These are phyloP conservation scores for Hypoxylon trugodes DNA, from an alignment of 495 filamentous ascomycete genomes.

Conservation along the genomic window DNA sequence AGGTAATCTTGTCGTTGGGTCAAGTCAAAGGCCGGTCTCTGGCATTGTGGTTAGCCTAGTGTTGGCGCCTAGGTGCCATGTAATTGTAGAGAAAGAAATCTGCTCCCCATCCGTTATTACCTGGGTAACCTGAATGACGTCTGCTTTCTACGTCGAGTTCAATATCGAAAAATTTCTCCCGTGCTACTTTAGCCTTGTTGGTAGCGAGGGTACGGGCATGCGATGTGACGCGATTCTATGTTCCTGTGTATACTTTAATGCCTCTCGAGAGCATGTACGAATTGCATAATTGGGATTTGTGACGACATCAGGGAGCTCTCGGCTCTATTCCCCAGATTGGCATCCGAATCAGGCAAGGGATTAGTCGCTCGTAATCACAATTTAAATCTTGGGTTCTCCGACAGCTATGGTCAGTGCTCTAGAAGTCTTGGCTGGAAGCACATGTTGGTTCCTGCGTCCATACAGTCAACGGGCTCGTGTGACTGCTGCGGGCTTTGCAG, in stretches of 20 bases:
- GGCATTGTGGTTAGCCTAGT: too few species aligned
- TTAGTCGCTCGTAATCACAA: slow-evolving; percentile 38
- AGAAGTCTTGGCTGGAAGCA: slow-evolving; percentile 21
- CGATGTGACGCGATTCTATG: slow-evolving; percentile 35
- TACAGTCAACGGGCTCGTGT: slow-evolving; percentile 23
- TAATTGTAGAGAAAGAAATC: too few species aligned
- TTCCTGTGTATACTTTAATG: too few species aligned
- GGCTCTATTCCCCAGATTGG: slow-evolving; percentile 40
- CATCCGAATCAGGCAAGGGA: slow-evolving; percentile 26
- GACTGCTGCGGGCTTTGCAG: slow-evolving; percentile 24
- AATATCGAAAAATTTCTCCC: not conserved
- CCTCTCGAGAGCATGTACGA: not conserved
- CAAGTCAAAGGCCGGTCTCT: too few species aligned
- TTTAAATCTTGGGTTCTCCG: slow-evolving; percentile 17
- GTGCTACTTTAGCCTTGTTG: too few species aligned
- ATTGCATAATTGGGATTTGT: not conserved
- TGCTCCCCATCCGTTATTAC: too few species aligned
- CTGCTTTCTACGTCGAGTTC: not conserved
- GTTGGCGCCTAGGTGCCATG: too few species aligned
- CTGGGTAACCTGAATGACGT: not conserved
- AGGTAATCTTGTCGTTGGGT: slow-evolving; percentile 19
- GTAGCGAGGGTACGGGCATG: not conserved
- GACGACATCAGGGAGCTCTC: slow-evolving; percentile 30
- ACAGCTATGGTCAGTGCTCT: slow-evolving; percentile 22
- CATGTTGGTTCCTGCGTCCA: slow-evolving; percentile 19